Evolutionary conservation across 768 basidiomycete genomes (phyloP).

Genomic region (Coprinopsis marcescibilis): DNA sequence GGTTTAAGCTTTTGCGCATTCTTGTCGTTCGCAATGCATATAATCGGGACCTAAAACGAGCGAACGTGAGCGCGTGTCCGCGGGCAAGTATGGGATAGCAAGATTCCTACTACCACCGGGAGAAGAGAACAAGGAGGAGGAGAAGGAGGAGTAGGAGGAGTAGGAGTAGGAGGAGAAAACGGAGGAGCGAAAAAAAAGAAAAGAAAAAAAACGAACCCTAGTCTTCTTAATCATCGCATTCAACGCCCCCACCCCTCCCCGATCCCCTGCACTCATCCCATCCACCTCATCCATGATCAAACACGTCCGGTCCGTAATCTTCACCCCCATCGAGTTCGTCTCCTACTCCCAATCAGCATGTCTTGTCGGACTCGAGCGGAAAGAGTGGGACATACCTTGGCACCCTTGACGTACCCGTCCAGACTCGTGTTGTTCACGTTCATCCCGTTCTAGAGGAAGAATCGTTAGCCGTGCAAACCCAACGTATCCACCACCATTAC

Average conservation of each 20-base stretch:
- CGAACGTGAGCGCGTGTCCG: background rate
- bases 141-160: no score
- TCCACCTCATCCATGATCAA: slow-evolving; percentile 99
- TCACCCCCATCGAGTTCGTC: slow-evolving; percentile 67
- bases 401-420: slow-evolving; percentile 75
- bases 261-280: slow-evolving; percentile 96
- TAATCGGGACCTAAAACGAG: slow-evolving; percentile 78
- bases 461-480: background rate
- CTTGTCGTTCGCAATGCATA: slow-evolving; percentile 94
- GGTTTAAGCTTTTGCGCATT: slow-evolving; percentile 90
- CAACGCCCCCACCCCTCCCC: slow-evolving; percentile 93
- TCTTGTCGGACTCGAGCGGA: background rate
- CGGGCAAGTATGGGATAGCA: background rate
- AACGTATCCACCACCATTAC: background rate
- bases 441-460: slow-evolving; percentile 60
- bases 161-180: no score
- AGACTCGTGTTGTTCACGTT: slow-evolving; percentile 87
- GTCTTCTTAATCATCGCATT: slow-evolving; percentile 91
- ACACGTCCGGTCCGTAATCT: slow-evolving; percentile 74
- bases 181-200: no score
- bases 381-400: slow-evolving; percentile 31
- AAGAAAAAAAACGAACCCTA: no score
- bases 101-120: no score
- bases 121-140: no score
- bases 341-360: slow-evolving; percentile 10